Base-by-base conservation (phyloP, 805 yeast genomes). In the Spathaspora arborariae region DNA sequence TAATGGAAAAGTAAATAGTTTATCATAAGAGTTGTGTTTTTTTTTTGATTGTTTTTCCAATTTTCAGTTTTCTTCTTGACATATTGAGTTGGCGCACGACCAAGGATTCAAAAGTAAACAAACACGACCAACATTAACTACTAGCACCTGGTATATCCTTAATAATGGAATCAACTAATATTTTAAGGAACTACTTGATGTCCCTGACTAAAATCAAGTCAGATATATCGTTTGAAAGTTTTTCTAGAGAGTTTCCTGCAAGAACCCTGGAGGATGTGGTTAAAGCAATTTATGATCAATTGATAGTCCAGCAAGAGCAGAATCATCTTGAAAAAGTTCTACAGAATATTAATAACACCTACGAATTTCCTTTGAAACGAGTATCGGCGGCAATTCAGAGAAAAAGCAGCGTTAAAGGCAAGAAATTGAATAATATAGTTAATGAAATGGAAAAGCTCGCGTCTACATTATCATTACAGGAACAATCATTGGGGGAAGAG, bases 311-410 rank as follows among this genome's bases (percentile, higher is more conserved):
- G 22, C 48, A 49, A 46, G 26, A 41, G 9, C 27, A 36, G 1
- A 27, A 18, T 9, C 18, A 38, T 39, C 15, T 11, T 51, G 19
- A 37, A 47, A 27, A 26, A 1, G 45, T 57, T 3, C 41, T 50
- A 15, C n/a, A 27, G 1, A 49, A 50, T 18, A 58, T 65, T 5
- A 36, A 50, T 1, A 16, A 43, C 1, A 50, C 56, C 33, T 65
- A 63, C 41, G 48, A 60, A n/a, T 43, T 63, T 4, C 70, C 72
- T 4, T 22, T 59, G 21, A 47, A 47, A 13, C 49, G 47, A 9
- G 22, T 56, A 5, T 45, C 42, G 9, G 44, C 10, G n/a, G 44
- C 20, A 15, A 39, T 34, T 11, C 39, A 45, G 13, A 24, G 24
- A 20, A 36, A 21, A 8, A 37, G 36, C n/a, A 50, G 21, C 5